Evolutionary conservation across 768 basidiomycete genomes (phyloP).

Genomic region (Solioccasus polychromus): DNA sequence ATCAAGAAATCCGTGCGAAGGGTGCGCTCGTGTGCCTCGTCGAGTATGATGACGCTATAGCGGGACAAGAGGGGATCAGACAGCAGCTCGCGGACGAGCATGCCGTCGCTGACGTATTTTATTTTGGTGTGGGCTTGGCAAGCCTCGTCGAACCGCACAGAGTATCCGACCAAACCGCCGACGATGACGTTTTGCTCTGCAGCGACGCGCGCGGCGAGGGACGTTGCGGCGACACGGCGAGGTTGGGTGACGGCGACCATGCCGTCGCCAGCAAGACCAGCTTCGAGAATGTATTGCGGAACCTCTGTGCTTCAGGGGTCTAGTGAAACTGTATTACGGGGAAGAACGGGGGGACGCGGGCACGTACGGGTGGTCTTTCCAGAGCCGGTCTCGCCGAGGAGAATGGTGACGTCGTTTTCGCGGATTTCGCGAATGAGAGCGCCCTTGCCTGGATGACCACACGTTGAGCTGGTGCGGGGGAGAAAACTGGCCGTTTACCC

Average conservation of each 20-base stretch:
- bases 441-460: constrained; percentile 55
- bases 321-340: constrained; percentile 16
- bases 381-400: constrained; percentile 96
- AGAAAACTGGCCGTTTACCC: constrained; percentile 39
- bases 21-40: constrained; percentile 97
- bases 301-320: constrained; percentile 63
- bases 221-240: constrained; percentile 90
- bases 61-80: constrained; percentile 70
- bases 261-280: constrained; percentile 65
- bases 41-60: constrained; percentile 89
- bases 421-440: constrained; percentile 69
- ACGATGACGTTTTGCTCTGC: constrained; percentile 71
- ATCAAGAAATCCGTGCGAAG: constrained; percentile 93
- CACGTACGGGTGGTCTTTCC: constrained; percentile 97
- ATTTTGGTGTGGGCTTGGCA: constrained; percentile 71
- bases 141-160: constrained; percentile 92
- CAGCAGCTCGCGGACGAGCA: constrained; percentile 92
- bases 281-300: constrained; percentile 91
- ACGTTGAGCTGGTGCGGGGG: neutral
- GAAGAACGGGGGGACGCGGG: neutral
- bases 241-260: constrained; percentile 95
- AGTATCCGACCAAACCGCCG: constrained; percentile 85
- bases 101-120: constrained; percentile 97
- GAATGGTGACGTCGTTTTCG: constrained; percentile 79
- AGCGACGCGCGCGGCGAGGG: constrained; percentile 89